Evolutionary conservation across 768 basidiomycete genomes (phyloP), one percentile per base, ranked within the genome.

Genomic region (Asterophora lycoperdoides): DNA sequence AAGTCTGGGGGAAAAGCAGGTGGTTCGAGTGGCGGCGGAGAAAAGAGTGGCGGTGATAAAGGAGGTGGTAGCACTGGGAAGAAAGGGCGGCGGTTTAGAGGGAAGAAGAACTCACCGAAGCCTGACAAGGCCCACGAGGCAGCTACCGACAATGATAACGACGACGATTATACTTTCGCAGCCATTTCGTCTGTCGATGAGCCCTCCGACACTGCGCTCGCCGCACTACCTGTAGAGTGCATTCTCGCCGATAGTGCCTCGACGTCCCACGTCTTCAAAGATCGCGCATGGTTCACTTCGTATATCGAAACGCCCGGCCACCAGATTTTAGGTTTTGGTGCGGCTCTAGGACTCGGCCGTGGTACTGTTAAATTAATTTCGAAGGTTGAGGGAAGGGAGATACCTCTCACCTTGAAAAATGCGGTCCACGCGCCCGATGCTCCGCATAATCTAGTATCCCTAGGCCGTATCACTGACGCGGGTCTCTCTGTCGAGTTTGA

Each of bases 381-480:
- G 30, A 53, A 41, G 33, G 33, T 53, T n/a, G 33, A 30, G 6
- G 33, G 26, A 18, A n/a, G 35, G 13, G 23, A 23, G 23, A 23
- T 23, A 23, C 6, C 23, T 23, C 23, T 23, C 23, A 23, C 23
- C 23, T 23, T 23, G 23, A 6, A 23, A 23, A 23, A 23, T 23
- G 23, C 3, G 23, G 23, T 23, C 23, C 23, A 23, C 6, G 23
- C 23, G 6, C 23, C 23, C 3, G 23, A 23, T 23, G 23, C 23
- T 23, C 23, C 23, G 6, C 23, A 23, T 23, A 23, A 23, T 6
- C 23, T 23, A 23, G 23, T 23, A 3, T 23, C 23, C 23, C 23
- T 66, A 23, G 58, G 58, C n/a, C 8, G 51, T 44, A 48, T 58
- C 23, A 55, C 55, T 11, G 44, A 53, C 14, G 45, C 53, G 10